phyloP scores from a whole-genome alignment of 495 filamentous ascomycete species.

The Daldinia vernicosa region DNA sequence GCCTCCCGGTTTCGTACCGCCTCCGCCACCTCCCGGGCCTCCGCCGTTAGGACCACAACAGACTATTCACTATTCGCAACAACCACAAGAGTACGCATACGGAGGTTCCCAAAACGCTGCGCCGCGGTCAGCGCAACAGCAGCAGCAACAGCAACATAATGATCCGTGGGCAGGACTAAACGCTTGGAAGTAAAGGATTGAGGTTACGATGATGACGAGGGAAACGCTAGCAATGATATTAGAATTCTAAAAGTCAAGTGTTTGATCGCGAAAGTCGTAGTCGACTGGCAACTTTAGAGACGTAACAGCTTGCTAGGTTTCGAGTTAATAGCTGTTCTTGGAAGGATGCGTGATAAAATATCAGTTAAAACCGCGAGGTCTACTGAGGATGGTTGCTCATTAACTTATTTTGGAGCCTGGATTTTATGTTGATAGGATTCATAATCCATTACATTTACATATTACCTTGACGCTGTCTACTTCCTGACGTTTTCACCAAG shows the following conservation, averaged over 20 bases:
- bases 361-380: slow-evolving; percentile 21
- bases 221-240: slow-evolving; percentile 26
- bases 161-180: slow-evolving; percentile 91
- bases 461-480: background rate
- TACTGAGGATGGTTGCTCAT: background rate
- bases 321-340: slow-evolving; percentile 7
- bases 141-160: slow-evolving; percentile 51
- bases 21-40: slow-evolving; percentile 86
- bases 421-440: slow-evolving; percentile 7
- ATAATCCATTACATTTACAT: background rate
- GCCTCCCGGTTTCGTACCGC: slow-evolving; percentile 87
- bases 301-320: slow-evolving; percentile 4
- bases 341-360: slow-evolving; percentile 19
- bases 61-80: slow-evolving; percentile 64
- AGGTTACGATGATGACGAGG: slow-evolving; percentile 23
- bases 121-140: slow-evolving; percentile 57
- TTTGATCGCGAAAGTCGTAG: slow-evolving; percentile 5
- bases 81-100: slow-evolving; percentile 53
- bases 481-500: background rate
- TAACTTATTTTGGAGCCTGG: background rate
- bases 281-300: slow-evolving; percentile 19
- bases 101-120: slow-evolving; percentile 39
- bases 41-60: slow-evolving; percentile 78
- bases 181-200: slow-evolving; percentile 75
- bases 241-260: slow-evolving; percentile 23